Evolutionary conservation across 331 rosid species (phyloP), one percentile per base, ranked within the genome.

Genomic region (Pyracantha coccinea): DNA sequence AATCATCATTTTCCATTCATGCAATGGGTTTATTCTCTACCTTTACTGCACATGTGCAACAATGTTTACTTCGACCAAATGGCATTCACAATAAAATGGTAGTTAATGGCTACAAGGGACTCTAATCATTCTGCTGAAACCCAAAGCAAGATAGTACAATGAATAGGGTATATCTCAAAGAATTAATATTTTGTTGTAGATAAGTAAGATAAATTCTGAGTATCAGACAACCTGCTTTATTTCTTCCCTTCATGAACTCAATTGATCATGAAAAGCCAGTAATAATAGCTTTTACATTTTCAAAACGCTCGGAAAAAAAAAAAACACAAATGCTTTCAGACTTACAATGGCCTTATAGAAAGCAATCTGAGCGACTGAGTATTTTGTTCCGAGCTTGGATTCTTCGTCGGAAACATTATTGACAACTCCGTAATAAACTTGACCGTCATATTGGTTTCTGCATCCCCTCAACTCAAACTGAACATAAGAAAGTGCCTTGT

Each of bases 311-410:
- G 32, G 44, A 2, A 38, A 74, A 29, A 15, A 5, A 15, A n/a
- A 31, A 13, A 8, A 11, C 15, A 3, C 47, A 41, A 31, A 54
- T 14, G n/a, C 1, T 23, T 35, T 1, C 50, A 65, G 72, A 77
- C 98, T 87, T 83, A 91, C 98, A 81, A 91, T 83, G 47, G 98
- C 96, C 82, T 94, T 94, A 52, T 88, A 94, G 79, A 91, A 90
- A 63, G 97, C 97, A 87, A 91, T 91, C 82, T 94, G 97, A 0
- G 90, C 93, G 85, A 91, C 89, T 2, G 91, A 80, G 72, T 89
- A 94, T 73, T 85, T 94, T 0, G 98, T 91, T 53, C 98, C 98
- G 16, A 94, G 81, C 81, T 91, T 94, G 45, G 98, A 90, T 77
- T 90, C 94, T 72, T 91, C 96, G 32, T 94, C 98, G 0, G 97